Evolutionary conservation across 148 eudicot species (phyloP).

Genomic region (Heliosperma pusillum): DNA sequence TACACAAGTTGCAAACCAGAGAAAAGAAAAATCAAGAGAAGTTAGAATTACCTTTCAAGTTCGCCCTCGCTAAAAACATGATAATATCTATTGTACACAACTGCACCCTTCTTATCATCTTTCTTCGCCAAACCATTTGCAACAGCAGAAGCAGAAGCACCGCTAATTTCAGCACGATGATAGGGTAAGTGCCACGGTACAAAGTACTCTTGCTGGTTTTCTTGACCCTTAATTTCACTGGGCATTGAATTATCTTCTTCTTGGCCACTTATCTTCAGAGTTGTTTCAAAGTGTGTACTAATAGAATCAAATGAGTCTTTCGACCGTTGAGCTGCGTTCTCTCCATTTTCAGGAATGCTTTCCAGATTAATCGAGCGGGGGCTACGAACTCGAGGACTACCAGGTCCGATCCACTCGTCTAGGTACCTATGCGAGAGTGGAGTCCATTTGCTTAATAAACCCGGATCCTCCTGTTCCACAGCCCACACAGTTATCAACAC

Average conservation of each 20-base stretch:
- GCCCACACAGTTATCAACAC: conserved; percentile 97
- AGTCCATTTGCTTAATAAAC: conserved; percentile 84
- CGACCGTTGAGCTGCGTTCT: conserved; percentile 26
- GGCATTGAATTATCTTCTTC: conserved; percentile 21
- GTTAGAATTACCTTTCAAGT: conserved; percentile 68
- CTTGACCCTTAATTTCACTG: conserved; percentile 22
- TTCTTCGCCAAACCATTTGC: conserved; percentile 82
- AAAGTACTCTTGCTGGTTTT: conserved; percentile 77
- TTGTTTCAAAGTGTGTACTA: conserved; percentile 22
- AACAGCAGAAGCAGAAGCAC: conserved; percentile 76
- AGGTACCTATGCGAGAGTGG: conserved; percentile 66
- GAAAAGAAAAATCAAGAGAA: background rate
- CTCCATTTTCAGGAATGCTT: conserved; percentile 85
- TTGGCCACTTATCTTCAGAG: conserved; percentile 15
- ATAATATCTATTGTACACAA: conserved; percentile 89
- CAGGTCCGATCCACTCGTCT: conserved; percentile 92
- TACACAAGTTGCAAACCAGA: background rate
- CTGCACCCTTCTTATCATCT: conserved; percentile 94
- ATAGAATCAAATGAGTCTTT: conserved; percentile 28
- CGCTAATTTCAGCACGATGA: conserved; percentile 92
- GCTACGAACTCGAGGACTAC: conserved; percentile 61
- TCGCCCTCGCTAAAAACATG: conserved; percentile 97
- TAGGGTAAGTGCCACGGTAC: conserved; percentile 99
- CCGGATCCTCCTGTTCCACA: conserved; percentile 80
- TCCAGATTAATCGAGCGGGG: conserved; percentile 46